These are phyloP conservation scores for Thalassiosira livingstoniorum DNA, from an alignment of 352 stramenopile genomes.

Conservation along the genomic window DNA sequence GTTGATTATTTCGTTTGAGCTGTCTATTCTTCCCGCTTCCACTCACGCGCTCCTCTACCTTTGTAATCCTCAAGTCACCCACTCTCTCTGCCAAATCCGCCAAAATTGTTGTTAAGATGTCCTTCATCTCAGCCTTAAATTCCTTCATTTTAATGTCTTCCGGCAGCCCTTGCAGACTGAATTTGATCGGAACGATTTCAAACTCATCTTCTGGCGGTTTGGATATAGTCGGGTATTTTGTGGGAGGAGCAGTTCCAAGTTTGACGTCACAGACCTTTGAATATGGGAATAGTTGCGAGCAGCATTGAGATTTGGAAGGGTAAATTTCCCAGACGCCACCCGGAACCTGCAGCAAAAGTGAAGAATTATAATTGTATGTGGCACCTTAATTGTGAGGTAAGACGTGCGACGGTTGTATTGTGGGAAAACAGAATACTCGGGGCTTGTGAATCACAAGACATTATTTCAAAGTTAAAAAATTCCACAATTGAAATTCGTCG, in stretches of 20 bases:
- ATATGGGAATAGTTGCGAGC: conserved; percentile 39
- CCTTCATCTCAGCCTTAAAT: conserved; percentile 52
- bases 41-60: conserved; percentile 37
- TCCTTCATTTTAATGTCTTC: conserved; percentile 39
- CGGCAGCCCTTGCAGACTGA: conserved; percentile 25
- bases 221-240: conserved; percentile 55
- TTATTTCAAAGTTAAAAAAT: too few relatives aligned
- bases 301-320: conserved; percentile 34
- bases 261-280: conserved; percentile 30
- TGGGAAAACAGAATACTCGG: too few relatives aligned
- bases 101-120: conserved; percentile 44
- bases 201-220: conserved; percentile 21
- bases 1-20: too few relatives aligned
- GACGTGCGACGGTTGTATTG: too few relatives aligned
- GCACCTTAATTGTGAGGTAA: too few relatives aligned
- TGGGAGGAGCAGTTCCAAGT: conserved; percentile 19
- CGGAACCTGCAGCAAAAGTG: conserved; percentile 31
- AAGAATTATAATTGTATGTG: too few relatives aligned
- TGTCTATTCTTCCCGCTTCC: too few relatives aligned
- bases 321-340: conserved; percentile 51
- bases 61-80: conserved; percentile 38
- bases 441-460: too few relatives aligned
- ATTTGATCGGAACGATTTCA: conserved; percentile 46
- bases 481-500: too few relatives aligned
- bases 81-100: conserved; percentile 11